Base-by-base conservation (phyloP, 2,329 filamentous ascomycete genomes). In the Xylaria sp. region DNA sequence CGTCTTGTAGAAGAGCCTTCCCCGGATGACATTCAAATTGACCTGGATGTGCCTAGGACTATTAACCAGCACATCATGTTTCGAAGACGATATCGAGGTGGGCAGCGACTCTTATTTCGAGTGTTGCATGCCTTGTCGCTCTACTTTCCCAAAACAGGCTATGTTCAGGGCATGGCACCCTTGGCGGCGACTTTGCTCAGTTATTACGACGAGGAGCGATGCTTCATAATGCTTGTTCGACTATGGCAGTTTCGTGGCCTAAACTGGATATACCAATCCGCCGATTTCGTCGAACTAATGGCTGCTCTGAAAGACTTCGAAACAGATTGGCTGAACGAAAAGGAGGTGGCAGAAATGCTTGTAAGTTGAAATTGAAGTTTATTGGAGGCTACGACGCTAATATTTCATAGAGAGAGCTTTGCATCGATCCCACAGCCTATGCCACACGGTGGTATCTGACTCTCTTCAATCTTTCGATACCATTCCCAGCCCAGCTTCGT, bases 41-140 rank as follows among this genome's bases (percentile, higher is more conserved):
- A 99, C 75, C 87, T 98, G 43, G 95, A 99, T 75, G 95, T 99
- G 17, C 95, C 95, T 0, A 86, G 95, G 55, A 98, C 95, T 4
- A 96, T 99, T 75, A 96, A 88, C 75, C 88, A 91, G 65, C 95
- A 99, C 77, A 94, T 99, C 75, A 97, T 99, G 94, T 99, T 99
- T 74, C 88, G 95, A 46, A 85, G 88, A 65, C 86, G 95, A 52
- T 99, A 99, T 77, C 87, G 92, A 23, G 95, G 95, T 62, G 95
- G 94, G 1, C 94, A 99, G 76, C 87, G 95, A 43, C 80, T 98
- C 13, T 81, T 99, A 2, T 99, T 99, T 77, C 87, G 95, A 52
- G 93, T 98, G 2, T 83, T 99, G 27, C 95, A 98, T 74, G 90
- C 92, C 44, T 86, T 98, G 73, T 94, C 93, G 17, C 84, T 99